Evolutionary conservation across 164 flowering plant species (phyloP).

Genomic region (Aristolochia contorta): DNA sequence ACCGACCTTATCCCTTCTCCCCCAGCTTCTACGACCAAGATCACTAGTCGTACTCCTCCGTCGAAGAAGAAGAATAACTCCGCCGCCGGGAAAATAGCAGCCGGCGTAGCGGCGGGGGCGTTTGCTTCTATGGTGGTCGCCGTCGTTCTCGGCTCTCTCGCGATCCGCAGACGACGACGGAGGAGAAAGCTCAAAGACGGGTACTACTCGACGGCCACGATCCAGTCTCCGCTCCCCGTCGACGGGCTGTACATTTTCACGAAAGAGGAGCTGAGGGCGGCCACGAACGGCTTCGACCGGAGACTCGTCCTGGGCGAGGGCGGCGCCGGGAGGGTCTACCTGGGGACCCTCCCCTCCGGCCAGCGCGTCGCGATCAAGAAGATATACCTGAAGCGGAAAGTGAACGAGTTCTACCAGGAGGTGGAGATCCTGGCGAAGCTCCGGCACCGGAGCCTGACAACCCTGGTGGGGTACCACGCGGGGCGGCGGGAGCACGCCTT

Average conservation of each 20-base stretch:
- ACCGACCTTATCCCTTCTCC: slow-evolving; percentile 12
- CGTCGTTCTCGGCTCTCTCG: background rate
- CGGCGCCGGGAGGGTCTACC: slow-evolving; percentile 11
- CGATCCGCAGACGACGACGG: background rate
- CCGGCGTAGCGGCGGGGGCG: background rate
- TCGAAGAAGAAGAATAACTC: background rate
- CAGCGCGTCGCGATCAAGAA: slow-evolving; percentile 13
- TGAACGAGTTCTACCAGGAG: slow-evolving; percentile 11
- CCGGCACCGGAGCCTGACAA: slow-evolving; percentile 13
- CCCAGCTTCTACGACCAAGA: background rate
- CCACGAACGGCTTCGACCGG: slow-evolving; percentile 9
- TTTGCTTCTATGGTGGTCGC: background rate
- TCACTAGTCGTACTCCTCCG: background rate
- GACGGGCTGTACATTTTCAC: slow-evolving; percentile 12
- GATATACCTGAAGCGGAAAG: slow-evolving; percentile 1
- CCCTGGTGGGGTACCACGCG: slow-evolving; percentile 10
- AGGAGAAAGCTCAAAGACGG: background rate
- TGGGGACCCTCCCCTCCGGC: slow-evolving; percentile 15
- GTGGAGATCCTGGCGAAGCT: slow-evolving; percentile 9
- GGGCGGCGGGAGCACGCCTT: slow-evolving; percentile 2
- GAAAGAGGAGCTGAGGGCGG: slow-evolving; percentile 6
- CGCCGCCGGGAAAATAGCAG: background rate
- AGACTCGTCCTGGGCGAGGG: slow-evolving; percentile 7
- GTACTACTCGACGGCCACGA: background rate
- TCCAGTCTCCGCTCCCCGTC: slow-evolving; percentile 4